These are phyloP conservation scores for Aspergillus bombycis DNA, from an alignment of 2,329 filamentous ascomycete genomes.

Conservation along the genomic window DNA sequence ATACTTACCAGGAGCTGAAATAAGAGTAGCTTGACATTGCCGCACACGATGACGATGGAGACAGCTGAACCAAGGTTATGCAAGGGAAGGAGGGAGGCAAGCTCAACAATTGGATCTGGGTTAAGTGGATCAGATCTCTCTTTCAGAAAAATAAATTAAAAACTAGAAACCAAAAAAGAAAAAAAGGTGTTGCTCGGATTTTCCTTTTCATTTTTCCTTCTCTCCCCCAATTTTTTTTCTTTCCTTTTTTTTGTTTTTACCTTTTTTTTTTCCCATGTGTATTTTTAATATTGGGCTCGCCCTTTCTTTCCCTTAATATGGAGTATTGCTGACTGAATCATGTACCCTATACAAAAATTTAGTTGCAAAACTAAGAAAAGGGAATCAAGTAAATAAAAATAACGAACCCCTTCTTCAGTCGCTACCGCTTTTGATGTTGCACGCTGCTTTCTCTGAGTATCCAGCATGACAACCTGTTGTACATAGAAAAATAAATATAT, in stretches of 20 bases:
- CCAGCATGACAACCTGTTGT: constrained; percentile 15
- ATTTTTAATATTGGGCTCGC: constrained; percentile 2
- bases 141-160: constrained; percentile 8
- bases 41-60: constrained; percentile 30
- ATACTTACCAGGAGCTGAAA: constrained; percentile 18
- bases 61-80: constrained; percentile 34
- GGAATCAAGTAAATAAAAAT: neutral
- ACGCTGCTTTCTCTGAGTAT: constrained; percentile 8
- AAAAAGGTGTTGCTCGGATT: neutral
- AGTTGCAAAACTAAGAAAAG: neutral
- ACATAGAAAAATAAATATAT: neutral
- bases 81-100: constrained; percentile 28
- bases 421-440: neutral
- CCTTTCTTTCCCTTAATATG: neutral
- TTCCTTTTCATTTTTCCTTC: neutral
- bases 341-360: neutral
- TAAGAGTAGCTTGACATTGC: constrained; percentile 27
- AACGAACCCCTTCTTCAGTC: neutral
- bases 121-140: constrained; percentile 25
- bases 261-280: neutral
- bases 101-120: constrained; percentile 27
- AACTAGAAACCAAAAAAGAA: neutral
- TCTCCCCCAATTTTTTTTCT: neutral
- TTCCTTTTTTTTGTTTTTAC: neutral
- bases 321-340: neutral